Base-by-base conservation (phyloP, 2,329 filamentous ascomycete species). In the Talaromyces atroroseus region DNA sequence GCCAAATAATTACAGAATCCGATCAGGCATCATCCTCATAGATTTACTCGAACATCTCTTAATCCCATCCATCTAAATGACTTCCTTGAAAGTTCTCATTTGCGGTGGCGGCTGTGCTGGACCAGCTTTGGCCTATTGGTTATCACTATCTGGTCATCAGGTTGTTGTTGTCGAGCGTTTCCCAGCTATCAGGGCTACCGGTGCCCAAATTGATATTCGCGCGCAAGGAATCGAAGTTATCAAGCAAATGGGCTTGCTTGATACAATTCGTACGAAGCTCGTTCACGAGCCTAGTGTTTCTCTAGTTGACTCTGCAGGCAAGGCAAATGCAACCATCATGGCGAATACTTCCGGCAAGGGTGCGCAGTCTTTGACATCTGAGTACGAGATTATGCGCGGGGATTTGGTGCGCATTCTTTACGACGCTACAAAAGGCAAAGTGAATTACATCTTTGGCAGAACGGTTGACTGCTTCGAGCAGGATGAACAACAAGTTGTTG, bases 321-420 rank as follows among this genome's bases (percentile, higher is more conserved):
- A 63, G 0, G 52, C 62, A 2, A 65, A 67, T 44, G 81, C 76
- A n/a, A 68, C 65, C 4, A 70, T 80, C 46, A 63, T 64, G 21
- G 68, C 68, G 34, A 75, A 76, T 60, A 64, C 65, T 36, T 66
- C 75, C 0, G 77, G 75, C 3, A 67, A 73, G 52, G 75, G 76
- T 61, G 70, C 78, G 20, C 78, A 71, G 23, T 63, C 68, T 60
- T 66, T 82, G 24, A 81, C 78, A 0, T 78, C 76, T 58, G 82
- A 86, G 56, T 83, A 75, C 58, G 83, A 86, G 68, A 80, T 86
- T 49, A 80, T 86, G 74, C 73, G 82, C 8, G 81, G 79, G 0
- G 79, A 83, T 52, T 63, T 86, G n/a, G 75, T 76, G 3, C 66
- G 70, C 11, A 69, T 84, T 2, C 64, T 85, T 1, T 78, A 79